These are phyloP conservation scores for Bretziella fagacearum DNA, from an alignment of 2,329 filamentous ascomycete species.

Conservation along the genomic window DNA sequence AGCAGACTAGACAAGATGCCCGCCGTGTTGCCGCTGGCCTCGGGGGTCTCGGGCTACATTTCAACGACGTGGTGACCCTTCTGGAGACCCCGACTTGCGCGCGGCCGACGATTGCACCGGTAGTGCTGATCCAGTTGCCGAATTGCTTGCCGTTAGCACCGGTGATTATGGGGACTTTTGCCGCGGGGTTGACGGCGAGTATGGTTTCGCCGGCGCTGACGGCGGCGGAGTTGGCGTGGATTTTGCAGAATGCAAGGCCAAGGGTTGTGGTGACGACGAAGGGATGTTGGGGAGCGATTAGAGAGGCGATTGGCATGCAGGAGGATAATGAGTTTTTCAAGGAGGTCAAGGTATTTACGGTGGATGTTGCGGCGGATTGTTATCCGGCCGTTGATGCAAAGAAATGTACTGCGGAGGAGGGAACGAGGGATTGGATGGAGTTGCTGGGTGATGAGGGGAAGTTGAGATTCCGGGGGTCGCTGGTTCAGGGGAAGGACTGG, in stretches of 20 bases:
- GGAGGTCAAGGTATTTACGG: constrained; percentile 43
- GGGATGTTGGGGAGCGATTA: constrained; percentile 21
- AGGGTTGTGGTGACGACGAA: constrained; percentile 24
- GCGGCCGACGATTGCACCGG: constrained; percentile 24
- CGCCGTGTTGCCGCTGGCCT: constrained; percentile 24
- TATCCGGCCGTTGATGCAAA: constrained; percentile 20
- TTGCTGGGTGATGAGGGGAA: constrained; percentile 26
- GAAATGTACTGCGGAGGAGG: neutral
- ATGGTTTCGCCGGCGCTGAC: constrained; percentile 26
- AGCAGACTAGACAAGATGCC: constrained; percentile 22
- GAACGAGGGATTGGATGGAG: constrained; percentile 38
- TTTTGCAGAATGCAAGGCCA: constrained; percentile 26
- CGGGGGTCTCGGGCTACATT: constrained; percentile 23
- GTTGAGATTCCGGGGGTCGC: neutral
- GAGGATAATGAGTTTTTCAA: constrained; percentile 21
- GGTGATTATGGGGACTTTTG: constrained; percentile 23
- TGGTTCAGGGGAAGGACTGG: constrained; percentile 10
- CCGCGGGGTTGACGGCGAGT: constrained; percentile 25
- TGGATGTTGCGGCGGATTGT: constrained; percentile 22
- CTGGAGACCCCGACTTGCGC: constrained; percentile 25
- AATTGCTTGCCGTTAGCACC: constrained; percentile 26
- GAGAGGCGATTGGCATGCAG: constrained; percentile 22
- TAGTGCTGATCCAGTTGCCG: constrained; percentile 27
- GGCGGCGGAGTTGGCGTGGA: constrained; percentile 25
- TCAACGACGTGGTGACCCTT: constrained; percentile 21